Conservation (phyloP, 2,329 filamentous ascomycete genomes). For the Hypomyces rosellus region DNA sequence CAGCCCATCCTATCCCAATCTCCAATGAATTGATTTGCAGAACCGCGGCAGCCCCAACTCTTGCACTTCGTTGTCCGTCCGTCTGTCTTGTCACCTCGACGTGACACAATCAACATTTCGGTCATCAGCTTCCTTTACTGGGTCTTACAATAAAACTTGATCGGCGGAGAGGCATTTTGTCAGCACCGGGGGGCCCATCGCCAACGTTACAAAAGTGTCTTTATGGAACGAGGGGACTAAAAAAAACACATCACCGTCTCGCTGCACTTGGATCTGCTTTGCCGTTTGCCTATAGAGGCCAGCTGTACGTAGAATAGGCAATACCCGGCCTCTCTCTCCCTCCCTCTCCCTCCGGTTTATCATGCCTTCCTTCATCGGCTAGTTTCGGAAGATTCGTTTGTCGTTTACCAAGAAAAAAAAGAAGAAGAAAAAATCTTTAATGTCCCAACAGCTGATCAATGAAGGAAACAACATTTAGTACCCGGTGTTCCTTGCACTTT, state of each 20-base stretch:
- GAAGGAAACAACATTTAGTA: background rate
- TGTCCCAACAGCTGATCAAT: conserved; percentile 2
- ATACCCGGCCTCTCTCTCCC: background rate
- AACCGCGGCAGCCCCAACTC: background rate
- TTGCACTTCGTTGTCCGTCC: no score
- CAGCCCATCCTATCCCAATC: conserved; percentile 2
- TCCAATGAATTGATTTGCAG: conserved; percentile 2
- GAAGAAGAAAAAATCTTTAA: background rate
- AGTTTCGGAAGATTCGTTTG: background rate
- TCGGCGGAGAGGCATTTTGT: conserved; percentile 10
- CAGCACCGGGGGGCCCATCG: background rate
- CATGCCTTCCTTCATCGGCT: no score
- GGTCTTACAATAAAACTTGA: background rate
- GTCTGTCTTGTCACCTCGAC: background rate
- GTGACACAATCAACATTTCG: conserved; percentile 8
- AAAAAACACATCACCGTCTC: background rate
- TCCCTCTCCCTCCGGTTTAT: background rate
- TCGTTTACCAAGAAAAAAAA: background rate
- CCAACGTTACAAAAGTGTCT: background rate
- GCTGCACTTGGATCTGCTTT: background rate
- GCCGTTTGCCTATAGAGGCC: background rate
- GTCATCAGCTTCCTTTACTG: background rate
- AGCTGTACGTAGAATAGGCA: conserved; percentile 3
- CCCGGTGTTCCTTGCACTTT: background rate
- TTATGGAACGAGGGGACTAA: conserved; percentile 3